Conservation (phyloP, 352 stramenopile species). For the Pythium phragmitis region DNA sequence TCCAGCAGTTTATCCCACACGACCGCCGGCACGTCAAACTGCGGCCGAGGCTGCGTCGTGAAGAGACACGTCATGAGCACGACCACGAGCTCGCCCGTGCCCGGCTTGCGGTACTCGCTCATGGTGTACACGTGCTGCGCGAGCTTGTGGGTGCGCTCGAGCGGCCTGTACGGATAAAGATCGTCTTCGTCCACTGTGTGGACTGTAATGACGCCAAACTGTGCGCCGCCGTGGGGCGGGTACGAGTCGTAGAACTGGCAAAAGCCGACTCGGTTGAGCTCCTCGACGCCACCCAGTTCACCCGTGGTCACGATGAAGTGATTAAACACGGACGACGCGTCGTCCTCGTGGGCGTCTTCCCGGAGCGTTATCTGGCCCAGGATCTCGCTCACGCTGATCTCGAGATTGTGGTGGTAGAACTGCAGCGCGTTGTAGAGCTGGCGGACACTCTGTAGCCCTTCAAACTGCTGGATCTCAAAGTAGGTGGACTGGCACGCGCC, state of each 20-base stretch:
- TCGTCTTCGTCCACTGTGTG: constrained; percentile 50
- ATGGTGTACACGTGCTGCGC: constrained; percentile 6
- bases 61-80: constrained; percentile 19
- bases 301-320: constrained; percentile 40
- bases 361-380: constrained; percentile 48
- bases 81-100: constrained; percentile 20
- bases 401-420: constrained; percentile 46
- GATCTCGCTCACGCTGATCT: constrained; percentile 57
- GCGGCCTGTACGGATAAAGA: constrained; percentile 43
- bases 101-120: constrained; percentile 12
- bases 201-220: constrained; percentile 33
- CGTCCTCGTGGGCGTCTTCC: constrained; percentile 43
- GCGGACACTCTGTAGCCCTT: constrained; percentile 38
- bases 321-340: constrained; percentile 35
- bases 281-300: constrained; percentile 21
- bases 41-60: constrained; percentile 13
- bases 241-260: constrained; percentile 35
- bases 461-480: constrained; percentile 31
- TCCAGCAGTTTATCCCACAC: constrained; percentile 17
- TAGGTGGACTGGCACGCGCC: constrained; percentile 7
- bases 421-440: constrained; percentile 48
- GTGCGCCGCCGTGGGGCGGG: constrained; percentile 15
- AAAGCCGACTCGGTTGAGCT: constrained; percentile 29
- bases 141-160: constrained; percentile 25
- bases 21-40: constrained; percentile 2